phyloP scores from a whole-genome alignment of 2,329 filamentous ascomycete species.

The Blastomyces parvus region DNA sequence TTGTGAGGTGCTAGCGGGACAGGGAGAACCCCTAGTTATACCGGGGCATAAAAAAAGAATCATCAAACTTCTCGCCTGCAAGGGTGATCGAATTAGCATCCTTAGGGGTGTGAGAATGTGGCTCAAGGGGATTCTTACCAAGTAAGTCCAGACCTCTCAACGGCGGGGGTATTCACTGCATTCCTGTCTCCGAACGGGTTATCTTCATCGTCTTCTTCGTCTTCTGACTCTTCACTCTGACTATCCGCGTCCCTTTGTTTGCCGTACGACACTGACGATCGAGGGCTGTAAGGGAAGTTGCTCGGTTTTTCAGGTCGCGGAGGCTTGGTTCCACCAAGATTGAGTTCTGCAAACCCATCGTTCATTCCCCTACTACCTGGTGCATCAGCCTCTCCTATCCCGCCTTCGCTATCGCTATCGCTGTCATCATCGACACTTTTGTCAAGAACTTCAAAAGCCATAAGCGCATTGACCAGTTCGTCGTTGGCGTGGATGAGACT shows the following conservation, averaged over 20 bases:
- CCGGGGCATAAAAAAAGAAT: background rate
- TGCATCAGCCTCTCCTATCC: conserved; percentile 5
- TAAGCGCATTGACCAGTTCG: conserved; percentile 83
- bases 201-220: conserved; percentile 65
- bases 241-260: conserved; percentile 38
- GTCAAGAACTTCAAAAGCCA: conserved; percentile 91
- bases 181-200: conserved; percentile 82
- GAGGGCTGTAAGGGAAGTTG: conserved; percentile 37
- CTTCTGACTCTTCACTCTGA: conserved; percentile 46
- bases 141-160: conserved; percentile 26
- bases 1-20: background rate
- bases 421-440: conserved; percentile 51
- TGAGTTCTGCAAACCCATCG: conserved; percentile 28
- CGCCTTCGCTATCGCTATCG: conserved; percentile 49
- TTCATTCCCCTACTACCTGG: conserved; percentile 20
- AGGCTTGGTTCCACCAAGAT: conserved; percentile 28
- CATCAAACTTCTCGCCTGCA: conserved; percentile 10
- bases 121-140: conserved; percentile 22
- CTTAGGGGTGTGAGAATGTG: background rate
- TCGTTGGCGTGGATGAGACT: conserved; percentile 89
- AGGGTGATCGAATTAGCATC: background rate
- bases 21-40: background rate
- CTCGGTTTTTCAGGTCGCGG: conserved; percentile 50
- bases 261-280: conserved; percentile 16
- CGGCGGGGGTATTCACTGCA: conserved; percentile 37